Evolutionary conservation across 768 basidiomycete species (phyloP), one percentile per base, ranked within the genome.

Genomic region (Leccinum imitatum): DNA sequence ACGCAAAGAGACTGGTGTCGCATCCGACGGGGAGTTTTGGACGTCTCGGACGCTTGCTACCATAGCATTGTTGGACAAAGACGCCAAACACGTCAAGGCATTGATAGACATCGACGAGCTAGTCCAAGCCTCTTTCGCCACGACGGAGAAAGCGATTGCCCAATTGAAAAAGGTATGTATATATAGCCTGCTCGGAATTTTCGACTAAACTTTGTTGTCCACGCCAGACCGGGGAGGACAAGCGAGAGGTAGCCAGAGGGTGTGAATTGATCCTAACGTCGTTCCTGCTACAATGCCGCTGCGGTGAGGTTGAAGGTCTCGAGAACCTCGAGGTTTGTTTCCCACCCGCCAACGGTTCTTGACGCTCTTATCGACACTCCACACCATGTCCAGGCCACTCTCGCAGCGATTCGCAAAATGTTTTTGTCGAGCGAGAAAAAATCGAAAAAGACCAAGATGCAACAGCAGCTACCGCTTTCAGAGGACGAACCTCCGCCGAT

Each of bases 1-100:
- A 1, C 72, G 72, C 21, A 89, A 86, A 69, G 69, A 79, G n/a
- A 71, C 82, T 17, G 88, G 83, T 2, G 82, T 84, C 21, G 83
- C 89, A 39, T 81, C 85, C 7, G 83, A 91, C 59, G 91, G 92
- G 30, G 82, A 87, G 65, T 84, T 91, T 61, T 97, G 94, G 94
- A 78, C 90, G 9, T 80, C 84, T 3, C 85, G 85, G 67, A 82
- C 85, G 10, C 77, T 94, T 11, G 70, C 76, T 6, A 84, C 79
- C 13, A 79, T 91, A 58, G 75, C 77, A 52, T 59, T 68, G 50
- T 70, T 95, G 30, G 86, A 90, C 71, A 76, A 78, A 46, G 89
- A 93, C 70, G 69, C 71, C 31, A 93, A 92, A 68, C 90, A 93
- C 61, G 81, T 88, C 53, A 74, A 78, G 6, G 63, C 77, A 6